Evolutionary conservation across 257 asterid species (phyloP).

Genomic region (Lavandula angustifolia): DNA sequence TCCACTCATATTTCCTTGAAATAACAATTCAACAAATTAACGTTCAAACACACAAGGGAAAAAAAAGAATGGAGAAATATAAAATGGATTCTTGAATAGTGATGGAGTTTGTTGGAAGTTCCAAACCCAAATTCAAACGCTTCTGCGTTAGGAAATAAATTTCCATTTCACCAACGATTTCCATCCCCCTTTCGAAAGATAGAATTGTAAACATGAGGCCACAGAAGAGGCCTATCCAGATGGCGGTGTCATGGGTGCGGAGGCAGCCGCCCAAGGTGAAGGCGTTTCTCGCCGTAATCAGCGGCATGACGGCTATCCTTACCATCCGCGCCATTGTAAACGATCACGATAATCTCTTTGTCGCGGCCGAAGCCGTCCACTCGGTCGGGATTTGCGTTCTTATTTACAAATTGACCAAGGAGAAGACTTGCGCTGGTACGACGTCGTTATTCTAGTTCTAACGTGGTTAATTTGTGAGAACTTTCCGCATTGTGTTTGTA

Average conservation of each 20-base stretch:
- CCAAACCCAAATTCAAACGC: constrained; percentile 11
- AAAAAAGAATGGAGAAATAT: background rate
- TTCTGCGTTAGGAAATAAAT: background rate
- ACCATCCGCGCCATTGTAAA: constrained; percentile 85
- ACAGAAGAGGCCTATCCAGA: constrained; percentile 70
- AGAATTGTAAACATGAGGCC: constrained; percentile 51
- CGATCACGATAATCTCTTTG: constrained; percentile 93
- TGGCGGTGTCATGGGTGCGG: constrained; percentile 68
- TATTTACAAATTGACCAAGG: constrained; percentile 87
- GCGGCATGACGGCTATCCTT: constrained; percentile 85
- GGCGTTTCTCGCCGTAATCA: constrained; percentile 77
- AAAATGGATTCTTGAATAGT: background rate
- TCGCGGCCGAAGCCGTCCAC: constrained; percentile 95
- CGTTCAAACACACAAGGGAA: background rate
- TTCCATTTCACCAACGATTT: background rate
- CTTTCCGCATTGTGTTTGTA: constrained; percentile 14
- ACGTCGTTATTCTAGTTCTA: background rate
- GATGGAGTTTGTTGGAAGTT: constrained; percentile 3
- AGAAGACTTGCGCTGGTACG: constrained; percentile 87
- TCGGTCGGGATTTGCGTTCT: constrained; percentile 82
- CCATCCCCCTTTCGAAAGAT: constrained; percentile 9
- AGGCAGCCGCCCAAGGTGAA: constrained; percentile 95
- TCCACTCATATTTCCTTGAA: constrained; percentile 12
- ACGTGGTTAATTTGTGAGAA: background rate
- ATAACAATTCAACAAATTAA: constrained; percentile 6